Percentiles rank a stretch among this genome's conserved stretches.
These are phyloP conservation scores for Puccinia horiana DNA, from an alignment of 1,284 basidiomycete genomes.

Conservation along the genomic window DNA sequence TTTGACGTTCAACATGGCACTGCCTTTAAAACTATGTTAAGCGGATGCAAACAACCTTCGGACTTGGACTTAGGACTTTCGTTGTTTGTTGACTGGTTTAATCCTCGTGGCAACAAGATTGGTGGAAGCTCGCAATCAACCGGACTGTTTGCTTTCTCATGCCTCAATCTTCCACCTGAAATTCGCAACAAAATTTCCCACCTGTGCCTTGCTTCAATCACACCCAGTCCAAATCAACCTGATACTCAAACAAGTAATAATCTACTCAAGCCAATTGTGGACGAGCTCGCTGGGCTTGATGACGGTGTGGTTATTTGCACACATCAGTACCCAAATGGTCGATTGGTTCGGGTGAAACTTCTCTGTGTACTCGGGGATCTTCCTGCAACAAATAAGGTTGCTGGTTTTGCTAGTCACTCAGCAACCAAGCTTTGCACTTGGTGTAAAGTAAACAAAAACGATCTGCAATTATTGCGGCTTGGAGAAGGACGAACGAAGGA, in stretches of 20 bases:
- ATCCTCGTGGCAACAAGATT: conserved; percentile 2
- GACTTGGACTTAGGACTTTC: conserved; percentile 9
- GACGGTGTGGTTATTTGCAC: not conserved
- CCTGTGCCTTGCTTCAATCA: conserved; percentile 16
- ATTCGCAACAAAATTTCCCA: not conserved
- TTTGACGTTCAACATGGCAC: conserved; percentile 7
- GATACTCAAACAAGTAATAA: not conserved
- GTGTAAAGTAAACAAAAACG: too few species aligned
- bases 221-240: not conserved
- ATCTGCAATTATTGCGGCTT: too few species aligned
- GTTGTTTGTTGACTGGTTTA: too few species aligned
- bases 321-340: not conserved
- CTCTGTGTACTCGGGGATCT: not conserved
- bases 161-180: conserved; percentile 18
- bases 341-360: not conserved
- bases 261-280: not conserved
- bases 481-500: too few species aligned
- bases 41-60: not conserved
- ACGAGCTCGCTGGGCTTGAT: not conserved
- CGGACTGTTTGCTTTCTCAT: not conserved
- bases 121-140: not conserved
- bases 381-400: not conserved
- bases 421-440: conserved; percentile 9
- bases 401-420: not conserved
- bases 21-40: not conserved